Evolutionary conservation across 371 early-diverging fungal genomes (phyloP).

Genomic region (Smittium culicis): DNA sequence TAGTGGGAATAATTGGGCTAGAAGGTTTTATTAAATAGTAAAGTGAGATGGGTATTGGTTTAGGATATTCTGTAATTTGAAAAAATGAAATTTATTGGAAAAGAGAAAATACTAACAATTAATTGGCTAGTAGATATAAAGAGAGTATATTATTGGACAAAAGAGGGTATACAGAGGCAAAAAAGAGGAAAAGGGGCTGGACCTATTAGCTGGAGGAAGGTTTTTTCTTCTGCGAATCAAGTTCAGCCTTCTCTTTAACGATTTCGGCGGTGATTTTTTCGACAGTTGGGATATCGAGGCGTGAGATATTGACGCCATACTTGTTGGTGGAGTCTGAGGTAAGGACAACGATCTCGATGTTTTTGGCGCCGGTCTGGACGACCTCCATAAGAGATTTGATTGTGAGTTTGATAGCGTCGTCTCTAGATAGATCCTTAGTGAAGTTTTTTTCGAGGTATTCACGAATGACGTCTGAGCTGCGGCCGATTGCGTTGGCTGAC

Average conservation of each 20-base stretch:
- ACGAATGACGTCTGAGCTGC: conserved; percentile 89
- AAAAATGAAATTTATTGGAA: too few species aligned
- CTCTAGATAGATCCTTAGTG: conserved; percentile 61
- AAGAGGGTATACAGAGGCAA: too few species aligned
- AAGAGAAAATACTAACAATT: too few species aligned
- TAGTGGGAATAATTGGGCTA: too few species aligned
- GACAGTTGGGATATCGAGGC: conserved; percentile 63
- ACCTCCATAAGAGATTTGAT: conserved; percentile 88
- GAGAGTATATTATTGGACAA: too few species aligned
- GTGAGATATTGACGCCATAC: conserved; percentile 41
- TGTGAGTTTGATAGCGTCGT: conserved; percentile 76
- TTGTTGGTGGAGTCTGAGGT: conserved; percentile 47
- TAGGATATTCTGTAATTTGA: too few species aligned
- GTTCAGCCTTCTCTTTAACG: conserved; percentile 85
- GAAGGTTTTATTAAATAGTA: too few species aligned
- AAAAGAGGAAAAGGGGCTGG: too few species aligned
- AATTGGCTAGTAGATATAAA: too few species aligned
- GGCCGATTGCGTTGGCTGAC: conserved; percentile 93
- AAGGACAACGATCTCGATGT: conserved; percentile 75
- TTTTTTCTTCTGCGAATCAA: conserved; percentile 59
- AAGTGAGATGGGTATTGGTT: too few species aligned
- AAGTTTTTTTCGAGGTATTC: conserved; percentile 97
- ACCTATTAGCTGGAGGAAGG: conserved; percentile 11
- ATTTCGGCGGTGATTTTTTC: conserved; percentile 72
- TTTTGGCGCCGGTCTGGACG: conserved; percentile 97